Percentiles rank a stretch among this genome's conserved stretches.
Evolutionary conservation across 1,139 yeast species (phyloP).

Genomic region (Magnusiomyces sp.): DNA sequence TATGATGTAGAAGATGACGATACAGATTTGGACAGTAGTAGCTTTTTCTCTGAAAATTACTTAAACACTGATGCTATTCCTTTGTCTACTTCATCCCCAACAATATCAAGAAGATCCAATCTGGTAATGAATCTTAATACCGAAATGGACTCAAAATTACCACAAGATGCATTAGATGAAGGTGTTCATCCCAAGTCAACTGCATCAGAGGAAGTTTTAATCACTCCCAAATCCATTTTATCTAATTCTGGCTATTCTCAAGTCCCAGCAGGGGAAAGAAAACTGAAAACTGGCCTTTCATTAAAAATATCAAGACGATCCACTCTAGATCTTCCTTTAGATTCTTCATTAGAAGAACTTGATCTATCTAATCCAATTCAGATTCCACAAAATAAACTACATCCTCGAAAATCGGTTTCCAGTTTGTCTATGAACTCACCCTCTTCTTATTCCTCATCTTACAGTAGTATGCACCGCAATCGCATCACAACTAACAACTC

Average conservation of each 20-base stretch:
- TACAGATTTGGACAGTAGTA: conserved; percentile 9
- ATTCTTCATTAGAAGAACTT: conserved; percentile 5
- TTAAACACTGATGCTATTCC: conserved; percentile 20
- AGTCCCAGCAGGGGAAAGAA: no score
- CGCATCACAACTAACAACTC: conserved; percentile 9
- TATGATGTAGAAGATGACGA: conserved; percentile 15
- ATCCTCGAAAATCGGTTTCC: conserved; percentile 1
- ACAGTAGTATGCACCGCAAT: conserved; percentile 13
- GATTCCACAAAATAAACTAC: not conserved
- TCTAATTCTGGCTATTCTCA: conserved; percentile 4
- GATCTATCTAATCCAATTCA: conserved; percentile 4
- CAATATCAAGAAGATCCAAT: not conserved
- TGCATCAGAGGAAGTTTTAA: not conserved
- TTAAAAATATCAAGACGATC: not conserved
- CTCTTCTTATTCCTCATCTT: conserved; percentile 6
- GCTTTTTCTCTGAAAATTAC: conserved; percentile 22
- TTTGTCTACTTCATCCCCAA: conserved; percentile 7
- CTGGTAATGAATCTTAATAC: no score
- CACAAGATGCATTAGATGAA: no score
- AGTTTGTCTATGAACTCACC: conserved; percentile 2
- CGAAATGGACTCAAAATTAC: no score
- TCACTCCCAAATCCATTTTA: conserved; percentile 11
- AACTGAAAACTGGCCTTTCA: no score
- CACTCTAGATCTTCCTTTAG: conserved; percentile 1
- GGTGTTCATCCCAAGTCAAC: no score